A percentile compares a stretch with the other conserved stretches of the same genome.
phyloP scores from a whole-genome alignment of 1,284 basidiomycete species.

The Malassezia obtusa region DNA sequence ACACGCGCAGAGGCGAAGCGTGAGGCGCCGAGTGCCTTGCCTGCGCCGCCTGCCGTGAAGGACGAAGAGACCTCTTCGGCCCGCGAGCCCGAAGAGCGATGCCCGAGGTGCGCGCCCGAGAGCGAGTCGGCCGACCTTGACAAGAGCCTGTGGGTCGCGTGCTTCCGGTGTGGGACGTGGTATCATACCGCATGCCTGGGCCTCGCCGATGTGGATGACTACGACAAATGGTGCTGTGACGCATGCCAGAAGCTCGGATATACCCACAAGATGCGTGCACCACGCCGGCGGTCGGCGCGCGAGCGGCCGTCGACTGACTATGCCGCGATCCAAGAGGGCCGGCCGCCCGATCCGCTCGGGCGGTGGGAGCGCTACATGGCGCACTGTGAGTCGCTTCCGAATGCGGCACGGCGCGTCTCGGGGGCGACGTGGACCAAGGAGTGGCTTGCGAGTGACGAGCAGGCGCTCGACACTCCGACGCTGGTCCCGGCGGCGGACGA shows the following conservation, averaged over 20 bases:
- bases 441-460: slow-evolving; percentile 24
- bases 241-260: slow-evolving; percentile 19
- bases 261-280: slow-evolving; percentile 18
- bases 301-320: slow-evolving; percentile 29
- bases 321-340: slow-evolving; percentile 34
- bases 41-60: background rate
- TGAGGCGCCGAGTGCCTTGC: background rate
- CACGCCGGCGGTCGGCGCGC: slow-evolving; percentile 22
- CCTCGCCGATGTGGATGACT: slow-evolving; percentile 25
- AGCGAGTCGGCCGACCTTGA: background rate
- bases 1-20: too few relatives aligned
- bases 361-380: slow-evolving; percentile 27
- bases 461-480: slow-evolving; percentile 22
- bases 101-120: slow-evolving; percentile 1
- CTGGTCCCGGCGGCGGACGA: slow-evolving; percentile 21
- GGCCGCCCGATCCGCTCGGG: slow-evolving; percentile 29
- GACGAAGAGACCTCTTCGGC: background rate
- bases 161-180: slow-evolving; percentile 33
- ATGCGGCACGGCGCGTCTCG: slow-evolving; percentile 21
- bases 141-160: slow-evolving; percentile 26
- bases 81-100: background rate
- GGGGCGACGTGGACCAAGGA: slow-evolving; percentile 28
- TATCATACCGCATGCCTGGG: slow-evolving; percentile 31
- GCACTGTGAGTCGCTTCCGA: slow-evolving; percentile 19
- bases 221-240: slow-evolving; percentile 32